Evolutionary conservation across 2,329 filamentous ascomycete genomes (phyloP), one percentile per base, ranked within the genome.

Genomic region (Aspergillus arachidicola): DNA sequence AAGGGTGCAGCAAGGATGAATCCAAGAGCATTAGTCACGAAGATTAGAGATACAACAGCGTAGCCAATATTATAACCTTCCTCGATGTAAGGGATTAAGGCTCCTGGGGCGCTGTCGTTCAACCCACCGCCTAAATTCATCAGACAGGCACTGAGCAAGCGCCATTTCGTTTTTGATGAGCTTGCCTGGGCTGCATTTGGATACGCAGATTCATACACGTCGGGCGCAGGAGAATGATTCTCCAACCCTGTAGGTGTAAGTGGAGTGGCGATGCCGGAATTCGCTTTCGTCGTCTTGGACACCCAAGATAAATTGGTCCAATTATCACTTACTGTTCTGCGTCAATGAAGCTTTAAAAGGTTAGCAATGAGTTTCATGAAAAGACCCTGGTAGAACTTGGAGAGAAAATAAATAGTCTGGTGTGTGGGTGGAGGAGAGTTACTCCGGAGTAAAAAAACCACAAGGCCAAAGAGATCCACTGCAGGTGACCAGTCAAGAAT

Each of bases 21-120:
- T 19, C 92, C 92, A 5, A 89, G 67, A 0, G 92, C 91, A 69
- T 91, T 91, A 51, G 89, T 86, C 34, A 95, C 85, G 80, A 95
- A 96, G 71, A 96, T 91, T 43, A 94, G 81, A 2, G 92, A 94
- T 3, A 95, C 91, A 10, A 92, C 78, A 2, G 88, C 90, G 74
- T 95, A 94, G 48, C 32, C 32, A 5, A 34, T 34, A 34, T 34
- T 34, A 34, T 34, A 34, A 34, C 10, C 32, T 11, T 34, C 89
- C 89, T 94, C 91, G 76, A 96, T 91, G 72, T 93, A 93, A 0
- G 92, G 92, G 68, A 96, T 91, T 62, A 95, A 73, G 12, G 92
- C 91, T 72, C 92, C 92, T 1, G 91, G 87, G 0, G 90, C 89
- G 48, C 32, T 34, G 32, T 34, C 32, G 32, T 34, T 34, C 32